A percentile compares a stretch with the other conserved stretches of the same genome.
Evolutionary conservation across 1,284 basidiomycete species (phyloP).

Genomic region (Cryptococcus sp.): DNA sequence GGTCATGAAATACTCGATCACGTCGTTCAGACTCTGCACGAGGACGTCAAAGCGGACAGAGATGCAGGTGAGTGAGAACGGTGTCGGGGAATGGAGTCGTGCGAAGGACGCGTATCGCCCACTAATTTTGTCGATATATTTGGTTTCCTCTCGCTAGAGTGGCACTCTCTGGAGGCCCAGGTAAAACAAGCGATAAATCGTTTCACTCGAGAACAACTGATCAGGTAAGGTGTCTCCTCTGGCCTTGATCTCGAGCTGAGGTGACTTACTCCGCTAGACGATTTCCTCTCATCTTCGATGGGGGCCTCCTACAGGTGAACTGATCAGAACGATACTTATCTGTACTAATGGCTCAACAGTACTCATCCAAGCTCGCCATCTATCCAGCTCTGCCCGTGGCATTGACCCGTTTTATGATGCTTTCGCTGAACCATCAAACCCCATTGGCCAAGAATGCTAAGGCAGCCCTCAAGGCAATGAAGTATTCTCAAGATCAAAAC

Average conservation of each 20-base stretch:
- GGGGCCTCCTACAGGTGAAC: constrained; percentile 6
- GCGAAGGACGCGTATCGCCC: too few species aligned
- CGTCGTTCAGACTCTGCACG: too few species aligned
- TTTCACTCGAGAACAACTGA: constrained; percentile 4
- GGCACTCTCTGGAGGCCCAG: background rate
- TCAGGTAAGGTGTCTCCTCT: constrained; percentile 7
- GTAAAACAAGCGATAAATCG: background rate
- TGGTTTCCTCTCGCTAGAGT: too few species aligned
- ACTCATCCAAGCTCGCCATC: background rate
- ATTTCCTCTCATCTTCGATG: constrained; percentile 25
- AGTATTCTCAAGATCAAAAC: background rate
- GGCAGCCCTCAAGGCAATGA: constrained; percentile 3
- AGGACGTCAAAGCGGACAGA: too few species aligned
- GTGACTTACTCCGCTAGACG: constrained; percentile 4
- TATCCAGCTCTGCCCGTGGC: background rate
- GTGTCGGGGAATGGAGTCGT: too few species aligned
- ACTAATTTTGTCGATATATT: too few species aligned
- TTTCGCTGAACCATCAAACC: constrained; percentile 2
- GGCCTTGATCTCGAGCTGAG: constrained; percentile 1
- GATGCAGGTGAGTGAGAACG: too few species aligned
- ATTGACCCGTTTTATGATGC: constrained; percentile 3
- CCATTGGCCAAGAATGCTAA: background rate
- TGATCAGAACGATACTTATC: background rate
- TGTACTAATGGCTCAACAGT: background rate
- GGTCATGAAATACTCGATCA: too few species aligned